Conservation (phyloP, 2,329 filamentous ascomycete genomes). For the Aspergillus caelatus region DNA sequence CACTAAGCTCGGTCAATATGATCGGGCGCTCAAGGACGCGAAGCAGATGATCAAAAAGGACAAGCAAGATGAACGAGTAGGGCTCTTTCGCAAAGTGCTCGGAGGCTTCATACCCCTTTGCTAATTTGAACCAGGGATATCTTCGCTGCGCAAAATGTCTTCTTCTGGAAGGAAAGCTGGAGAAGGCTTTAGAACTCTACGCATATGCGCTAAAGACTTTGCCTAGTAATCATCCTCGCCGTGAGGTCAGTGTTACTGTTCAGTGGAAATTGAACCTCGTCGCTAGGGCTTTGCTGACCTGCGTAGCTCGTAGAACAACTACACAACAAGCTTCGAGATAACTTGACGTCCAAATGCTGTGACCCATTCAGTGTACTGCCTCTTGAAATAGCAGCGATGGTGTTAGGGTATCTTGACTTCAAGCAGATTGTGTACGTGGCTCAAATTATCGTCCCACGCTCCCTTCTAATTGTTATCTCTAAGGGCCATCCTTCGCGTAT, state of each 20-base stretch:
- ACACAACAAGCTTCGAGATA: slow-evolving; percentile 49
- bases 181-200: slow-evolving; percentile 60
- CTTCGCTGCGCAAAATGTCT: slow-evolving; percentile 56
- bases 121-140: slow-evolving; percentile 50
- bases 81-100: neutral
- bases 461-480: slow-evolving; percentile 6
- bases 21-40: slow-evolving; percentile 59
- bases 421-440: slow-evolving; percentile 49
- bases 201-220: slow-evolving; percentile 60
- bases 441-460: neutral
- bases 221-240: slow-evolving; percentile 40
- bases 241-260: slow-evolving; percentile 28
- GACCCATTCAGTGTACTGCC: slow-evolving; percentile 59
- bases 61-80: slow-evolving; percentile 55
- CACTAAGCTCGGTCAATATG: slow-evolving; percentile 55
- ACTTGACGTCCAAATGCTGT: slow-evolving; percentile 29
- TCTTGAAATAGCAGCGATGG: slow-evolving; percentile 55
- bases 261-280: neutral
- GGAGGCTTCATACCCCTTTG: neutral
- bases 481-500: slow-evolving; percentile 56
- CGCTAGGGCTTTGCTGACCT: slow-evolving; percentile 6
- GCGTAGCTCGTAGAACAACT: slow-evolving; percentile 47
- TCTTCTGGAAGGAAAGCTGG: slow-evolving; percentile 50
- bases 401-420: slow-evolving; percentile 58
- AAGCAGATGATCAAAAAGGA: slow-evolving; percentile 57